These are phyloP conservation scores for Schizosaccharomyces lindneri DNA, from an alignment of 805 yeast species.

Conservation along the genomic window DNA sequence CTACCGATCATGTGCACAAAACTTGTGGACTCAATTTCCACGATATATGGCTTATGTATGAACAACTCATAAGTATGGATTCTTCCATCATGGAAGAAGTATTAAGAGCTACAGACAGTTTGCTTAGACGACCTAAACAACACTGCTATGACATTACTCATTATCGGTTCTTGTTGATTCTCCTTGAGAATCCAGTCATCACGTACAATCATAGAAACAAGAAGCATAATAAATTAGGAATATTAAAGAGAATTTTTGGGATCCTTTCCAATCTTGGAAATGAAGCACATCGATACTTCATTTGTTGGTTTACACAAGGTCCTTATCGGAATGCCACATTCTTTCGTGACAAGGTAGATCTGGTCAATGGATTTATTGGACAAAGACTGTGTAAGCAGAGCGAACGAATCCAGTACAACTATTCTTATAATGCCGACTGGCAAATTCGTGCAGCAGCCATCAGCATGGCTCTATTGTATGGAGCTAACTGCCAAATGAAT, in stretches of 20 bases:
- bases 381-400: constrained; percentile 31
- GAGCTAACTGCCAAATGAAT: constrained; percentile 7
- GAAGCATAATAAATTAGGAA: neutral
- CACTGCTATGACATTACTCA: constrained; percentile 19
- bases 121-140: constrained; percentile 26
- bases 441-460: constrained; percentile 44
- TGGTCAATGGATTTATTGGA: constrained; percentile 52
- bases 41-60: constrained; percentile 25
- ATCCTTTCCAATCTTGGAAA: constrained; percentile 6
- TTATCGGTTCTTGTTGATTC: constrained; percentile 34
- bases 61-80: constrained; percentile 15
- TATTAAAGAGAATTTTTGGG: constrained; percentile 4
- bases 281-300: constrained; percentile 19
- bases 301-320: constrained; percentile 30
- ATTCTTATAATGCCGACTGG: constrained; percentile 52
- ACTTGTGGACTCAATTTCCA: constrained; percentile 25
- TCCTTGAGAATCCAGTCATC: constrained; percentile 38
- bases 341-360: constrained; percentile 33
- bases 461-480: constrained; percentile 24
- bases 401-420: constrained; percentile 3
- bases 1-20: constrained; percentile 16
- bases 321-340: constrained; percentile 13
- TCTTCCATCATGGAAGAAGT: constrained; percentile 27
- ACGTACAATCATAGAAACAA: neutral
- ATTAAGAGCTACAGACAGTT: constrained; percentile 24